phyloP scores from a whole-genome alignment of 805 yeast genomes.

The Wickerhamiella azyma region DNA sequence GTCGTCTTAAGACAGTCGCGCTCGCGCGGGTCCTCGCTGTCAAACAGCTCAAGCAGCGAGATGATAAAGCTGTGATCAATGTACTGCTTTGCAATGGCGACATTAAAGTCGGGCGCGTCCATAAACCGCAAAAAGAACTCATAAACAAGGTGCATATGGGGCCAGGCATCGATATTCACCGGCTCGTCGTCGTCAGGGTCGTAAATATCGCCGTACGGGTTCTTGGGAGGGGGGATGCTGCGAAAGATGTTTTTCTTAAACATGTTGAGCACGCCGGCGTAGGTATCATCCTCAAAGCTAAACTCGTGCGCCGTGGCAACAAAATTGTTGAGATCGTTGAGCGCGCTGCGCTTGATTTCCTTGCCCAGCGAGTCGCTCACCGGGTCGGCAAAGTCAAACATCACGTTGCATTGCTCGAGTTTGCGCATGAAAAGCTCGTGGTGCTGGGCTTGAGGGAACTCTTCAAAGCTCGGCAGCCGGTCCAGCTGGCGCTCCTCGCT shows the following conservation, averaged over 20 bases:
- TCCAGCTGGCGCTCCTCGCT: constrained; percentile 49
- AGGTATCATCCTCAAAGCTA: constrained; percentile 81
- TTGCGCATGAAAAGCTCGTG: constrained; percentile 71
- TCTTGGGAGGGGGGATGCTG: constrained; percentile 96
- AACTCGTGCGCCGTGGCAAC: constrained; percentile 62
- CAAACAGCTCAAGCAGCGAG: constrained; percentile 74
- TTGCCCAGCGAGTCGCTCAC: constrained; percentile 84
- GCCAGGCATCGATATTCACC: constrained; percentile 92
- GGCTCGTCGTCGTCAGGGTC: constrained; percentile 99
- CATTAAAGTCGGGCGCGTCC: constrained; percentile 89
- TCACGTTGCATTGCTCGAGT: constrained; percentile 84
- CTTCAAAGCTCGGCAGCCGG: constrained; percentile 76
- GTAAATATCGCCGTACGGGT: constrained; percentile 88
- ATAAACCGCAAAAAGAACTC: constrained; percentile 87
- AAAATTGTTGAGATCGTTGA: constrained; percentile 81
- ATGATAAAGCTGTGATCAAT: constrained; percentile 85
- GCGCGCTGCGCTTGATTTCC: constrained; percentile 74
- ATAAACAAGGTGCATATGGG: constrained; percentile 94
- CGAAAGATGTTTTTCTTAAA: constrained; percentile 79
- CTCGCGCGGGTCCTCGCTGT: constrained; percentile 92
- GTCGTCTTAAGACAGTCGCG: constrained; percentile 92
- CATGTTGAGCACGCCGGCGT: constrained; percentile 77
- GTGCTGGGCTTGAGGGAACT: constrained; percentile 71
- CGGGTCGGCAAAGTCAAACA: constrained; percentile 91
- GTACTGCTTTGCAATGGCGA: constrained; percentile 81